Conservation (phyloP, 139 green algal species). For the Chlamydomonas eustigma region DNA sequence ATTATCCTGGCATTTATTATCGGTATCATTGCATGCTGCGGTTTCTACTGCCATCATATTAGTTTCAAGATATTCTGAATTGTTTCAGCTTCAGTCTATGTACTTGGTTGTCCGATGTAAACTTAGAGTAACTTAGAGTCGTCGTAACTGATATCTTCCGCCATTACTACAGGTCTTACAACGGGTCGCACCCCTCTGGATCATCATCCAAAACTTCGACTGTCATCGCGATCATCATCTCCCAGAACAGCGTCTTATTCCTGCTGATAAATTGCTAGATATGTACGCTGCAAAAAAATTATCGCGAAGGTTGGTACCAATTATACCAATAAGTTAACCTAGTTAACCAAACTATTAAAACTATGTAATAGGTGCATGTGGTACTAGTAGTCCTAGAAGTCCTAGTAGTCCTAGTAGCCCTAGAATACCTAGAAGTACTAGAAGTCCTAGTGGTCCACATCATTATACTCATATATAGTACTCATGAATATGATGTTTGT, state of each 20-base stretch:
- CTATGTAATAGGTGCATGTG: neutral
- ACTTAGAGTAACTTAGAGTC: too few species aligned
- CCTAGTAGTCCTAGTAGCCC: neutral
- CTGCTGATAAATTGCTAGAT: neutral
- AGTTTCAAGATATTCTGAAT: too few species aligned
- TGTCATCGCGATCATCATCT: neutral
- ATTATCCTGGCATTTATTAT: neutral
- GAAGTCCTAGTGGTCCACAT: neutral
- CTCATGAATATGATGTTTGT: too few species aligned
- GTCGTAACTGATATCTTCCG: too few species aligned
- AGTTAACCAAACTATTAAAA: neutral
- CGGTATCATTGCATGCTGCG: too few species aligned
- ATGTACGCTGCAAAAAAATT: neutral
- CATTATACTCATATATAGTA: neutral
- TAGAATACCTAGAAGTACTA: neutral
- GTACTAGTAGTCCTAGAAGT: neutral
- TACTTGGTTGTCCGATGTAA: too few species aligned
- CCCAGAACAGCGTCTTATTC: neutral
- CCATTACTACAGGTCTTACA: conserved; percentile 7
- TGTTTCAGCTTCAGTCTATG: too few species aligned
- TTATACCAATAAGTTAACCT: too few species aligned
- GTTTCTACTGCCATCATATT: too few species aligned
- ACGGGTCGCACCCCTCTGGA: conserved; percentile 5
- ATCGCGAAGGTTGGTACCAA: neutral
- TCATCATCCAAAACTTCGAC: conserved; percentile 9